A percentile compares a stretch with the other conserved stretches of the same genome.
These are phyloP conservation scores for Acer negundo DNA, from an alignment of 345 rosid species.

Conservation along the genomic window DNA sequence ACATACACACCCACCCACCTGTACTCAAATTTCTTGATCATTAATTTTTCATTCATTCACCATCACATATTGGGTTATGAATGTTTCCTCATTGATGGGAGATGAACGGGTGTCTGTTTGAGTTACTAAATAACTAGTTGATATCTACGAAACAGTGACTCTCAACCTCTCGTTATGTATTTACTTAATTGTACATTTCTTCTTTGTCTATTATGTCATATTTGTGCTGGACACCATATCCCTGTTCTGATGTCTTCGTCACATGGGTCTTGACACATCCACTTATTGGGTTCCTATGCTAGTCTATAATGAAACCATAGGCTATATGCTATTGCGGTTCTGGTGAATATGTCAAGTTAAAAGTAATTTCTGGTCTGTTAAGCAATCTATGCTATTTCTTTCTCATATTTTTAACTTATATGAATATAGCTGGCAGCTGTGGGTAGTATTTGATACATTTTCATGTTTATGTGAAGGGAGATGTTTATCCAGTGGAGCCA, in stretches of 20 bases:
- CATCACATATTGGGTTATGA: no score
- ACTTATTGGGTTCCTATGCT: slow-evolving; percentile 7
- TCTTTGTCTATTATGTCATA: neutral
- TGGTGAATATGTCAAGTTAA: neutral
- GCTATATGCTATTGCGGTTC: neutral
- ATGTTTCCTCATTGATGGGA: no score
- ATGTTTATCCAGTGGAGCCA: slow-evolving; percentile 78
- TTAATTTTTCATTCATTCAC: no score
- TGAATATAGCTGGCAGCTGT: neutral
- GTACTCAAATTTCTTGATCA: no score
- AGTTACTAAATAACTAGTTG: no score
- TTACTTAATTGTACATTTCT: neutral
- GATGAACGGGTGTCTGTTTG: no score
- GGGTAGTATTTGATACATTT: slow-evolving; percentile 8
- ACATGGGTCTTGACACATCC: neutral
- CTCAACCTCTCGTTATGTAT: slow-evolving; percentile 1
- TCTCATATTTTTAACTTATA: neutral
- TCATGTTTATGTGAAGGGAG: slow-evolving; percentile 49
- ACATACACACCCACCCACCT: no score
- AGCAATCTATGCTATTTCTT: neutral
- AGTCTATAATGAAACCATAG: neutral
- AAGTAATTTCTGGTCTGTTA: slow-evolving; percentile 1
- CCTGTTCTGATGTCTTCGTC: neutral
- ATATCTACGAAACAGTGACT: neutral
- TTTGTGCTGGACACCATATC: neutral